Percentiles rank a stretch among this genome's conserved stretches.
phyloP scores from a whole-genome alignment of 2,329 filamentous ascomycete genomes.

The Aphanoascus verrucosus region DNA sequence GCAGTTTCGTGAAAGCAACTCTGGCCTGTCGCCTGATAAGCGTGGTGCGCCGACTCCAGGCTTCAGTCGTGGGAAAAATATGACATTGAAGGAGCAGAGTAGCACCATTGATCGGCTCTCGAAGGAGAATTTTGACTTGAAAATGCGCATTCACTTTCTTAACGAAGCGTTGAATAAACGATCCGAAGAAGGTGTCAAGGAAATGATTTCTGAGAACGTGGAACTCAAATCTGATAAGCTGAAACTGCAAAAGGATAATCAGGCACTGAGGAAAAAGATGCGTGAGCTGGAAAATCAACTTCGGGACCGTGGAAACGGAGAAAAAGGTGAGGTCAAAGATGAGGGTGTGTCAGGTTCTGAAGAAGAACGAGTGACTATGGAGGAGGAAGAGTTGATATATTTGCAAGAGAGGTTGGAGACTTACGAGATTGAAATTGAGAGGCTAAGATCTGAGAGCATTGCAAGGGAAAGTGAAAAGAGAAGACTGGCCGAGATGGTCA shows the following conservation, averaged over 20 bases:
- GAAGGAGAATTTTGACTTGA: conserved; percentile 96
- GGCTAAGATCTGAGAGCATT: conserved; percentile 65
- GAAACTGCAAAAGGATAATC: conserved; percentile 83
- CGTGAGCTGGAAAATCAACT: conserved; percentile 78
- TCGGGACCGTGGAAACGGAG: conserved; percentile 45
- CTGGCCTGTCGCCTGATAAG: conserved; percentile 48
- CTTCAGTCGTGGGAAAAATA: conserved; percentile 48
- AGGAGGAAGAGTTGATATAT: conserved; percentile 78
- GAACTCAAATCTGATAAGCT: conserved; percentile 85
- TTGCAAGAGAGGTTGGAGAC: conserved; percentile 77
- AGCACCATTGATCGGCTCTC: conserved; percentile 91
- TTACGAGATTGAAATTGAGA: conserved; percentile 73
- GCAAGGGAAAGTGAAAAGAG: conserved; percentile 75
- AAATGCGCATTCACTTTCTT: conserved; percentile 94
- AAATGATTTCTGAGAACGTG: conserved; percentile 96
- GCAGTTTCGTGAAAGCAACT: conserved; percentile 60
- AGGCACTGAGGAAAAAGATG: conserved; percentile 65
- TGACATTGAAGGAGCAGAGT: conserved; percentile 95
- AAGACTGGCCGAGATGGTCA: conserved; percentile 71
- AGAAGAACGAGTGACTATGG: conserved; percentile 35
- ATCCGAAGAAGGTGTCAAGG: conserved; percentile 91
- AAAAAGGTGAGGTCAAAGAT: conserved; percentile 43
- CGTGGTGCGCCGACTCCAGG: conserved; percentile 40
- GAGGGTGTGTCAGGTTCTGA: conserved; percentile 25
- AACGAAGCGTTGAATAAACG: conserved; percentile 86